Evolutionary conservation across 441 rosid genomes (phyloP).

Genomic region (Arabidopsis lyrata): DNA sequence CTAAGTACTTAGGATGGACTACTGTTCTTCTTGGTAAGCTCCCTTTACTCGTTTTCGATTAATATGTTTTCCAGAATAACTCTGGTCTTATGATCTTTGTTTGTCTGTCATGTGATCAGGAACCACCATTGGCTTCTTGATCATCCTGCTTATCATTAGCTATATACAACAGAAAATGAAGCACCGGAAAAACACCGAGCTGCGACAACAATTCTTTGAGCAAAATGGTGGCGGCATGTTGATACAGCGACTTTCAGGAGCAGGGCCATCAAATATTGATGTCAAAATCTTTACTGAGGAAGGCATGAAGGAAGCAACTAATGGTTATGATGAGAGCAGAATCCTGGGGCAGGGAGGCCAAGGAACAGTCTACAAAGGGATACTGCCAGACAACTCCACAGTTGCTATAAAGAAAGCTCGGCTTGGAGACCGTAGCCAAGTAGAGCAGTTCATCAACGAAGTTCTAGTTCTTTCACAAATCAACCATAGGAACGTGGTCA

Average conservation of each 20-base stretch:
- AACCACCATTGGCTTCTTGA: constrained; percentile 29
- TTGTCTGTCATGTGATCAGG: constrained; percentile 18
- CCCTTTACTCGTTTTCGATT: too few species aligned
- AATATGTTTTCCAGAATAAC: neutral
- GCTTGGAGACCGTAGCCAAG: too few species aligned
- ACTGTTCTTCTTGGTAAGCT: constrained; percentile 19
- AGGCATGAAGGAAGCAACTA: constrained; percentile 24
- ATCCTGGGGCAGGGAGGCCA: constrained; percentile 41
- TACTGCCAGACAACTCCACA: neutral
- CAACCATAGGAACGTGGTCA: constrained; percentile 27
- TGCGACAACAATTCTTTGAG: constrained; percentile 25
- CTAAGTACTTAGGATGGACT: neutral
- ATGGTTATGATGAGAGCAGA: constrained; percentile 31
- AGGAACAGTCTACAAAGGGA: constrained; percentile 45
- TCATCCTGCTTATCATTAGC: constrained; percentile 5
- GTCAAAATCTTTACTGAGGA: constrained; percentile 30
- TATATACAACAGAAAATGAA: constrained; percentile 4
- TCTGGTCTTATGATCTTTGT: neutral
- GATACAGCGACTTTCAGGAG: constrained; percentile 22
- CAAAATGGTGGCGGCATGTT: constrained; percentile 35
- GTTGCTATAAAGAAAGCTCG: constrained; percentile 40
- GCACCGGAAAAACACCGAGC: neutral
- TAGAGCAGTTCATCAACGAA: constrained; percentile 26
- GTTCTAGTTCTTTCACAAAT: constrained; percentile 28
- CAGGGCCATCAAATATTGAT: constrained; percentile 17